These are phyloP conservation scores for Polymyxa betae DNA, from an alignment of 208 protist species.

Conservation along the genomic window DNA sequence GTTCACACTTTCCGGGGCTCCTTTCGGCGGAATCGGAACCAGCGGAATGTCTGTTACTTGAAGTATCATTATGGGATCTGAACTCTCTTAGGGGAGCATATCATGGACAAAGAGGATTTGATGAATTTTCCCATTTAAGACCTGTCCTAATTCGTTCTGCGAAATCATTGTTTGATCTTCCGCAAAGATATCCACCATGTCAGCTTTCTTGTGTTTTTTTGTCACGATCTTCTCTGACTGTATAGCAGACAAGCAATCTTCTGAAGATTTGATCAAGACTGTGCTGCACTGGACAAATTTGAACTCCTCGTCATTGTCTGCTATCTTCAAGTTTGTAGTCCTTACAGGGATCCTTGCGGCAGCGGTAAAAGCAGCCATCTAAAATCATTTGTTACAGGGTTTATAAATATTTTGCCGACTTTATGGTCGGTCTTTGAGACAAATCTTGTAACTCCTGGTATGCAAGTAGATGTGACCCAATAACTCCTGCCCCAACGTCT, in stretches of 20 bases:
- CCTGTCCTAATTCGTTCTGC: neutral
- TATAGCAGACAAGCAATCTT: neutral
- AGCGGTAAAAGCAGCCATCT: too few species aligned
- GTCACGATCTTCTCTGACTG: too few species aligned
- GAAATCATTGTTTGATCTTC: neutral
- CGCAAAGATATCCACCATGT: constrained; percentile 20
- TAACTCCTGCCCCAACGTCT: constrained; percentile 10
- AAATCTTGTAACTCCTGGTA: neutral
- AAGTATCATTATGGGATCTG: neutral
- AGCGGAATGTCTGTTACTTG: constrained; percentile 14
- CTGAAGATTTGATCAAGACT: neutral
- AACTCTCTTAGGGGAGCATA: neutral
- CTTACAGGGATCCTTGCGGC: neutral
- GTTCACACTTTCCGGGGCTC: neutral
- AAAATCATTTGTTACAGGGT: neutral
- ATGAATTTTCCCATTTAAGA: neutral
- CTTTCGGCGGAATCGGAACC: neutral
- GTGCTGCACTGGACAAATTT: neutral
- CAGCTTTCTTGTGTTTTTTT: neutral
- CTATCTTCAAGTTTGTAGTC: neutral
- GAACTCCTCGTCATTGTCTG: neutral
- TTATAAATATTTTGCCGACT: neutral
- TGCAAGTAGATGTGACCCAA: neutral
- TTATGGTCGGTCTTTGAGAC: neutral
- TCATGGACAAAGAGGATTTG: neutral